Conservation (phyloP, 495 filamentous ascomycete species). For the Penicillium coffeae region DNA sequence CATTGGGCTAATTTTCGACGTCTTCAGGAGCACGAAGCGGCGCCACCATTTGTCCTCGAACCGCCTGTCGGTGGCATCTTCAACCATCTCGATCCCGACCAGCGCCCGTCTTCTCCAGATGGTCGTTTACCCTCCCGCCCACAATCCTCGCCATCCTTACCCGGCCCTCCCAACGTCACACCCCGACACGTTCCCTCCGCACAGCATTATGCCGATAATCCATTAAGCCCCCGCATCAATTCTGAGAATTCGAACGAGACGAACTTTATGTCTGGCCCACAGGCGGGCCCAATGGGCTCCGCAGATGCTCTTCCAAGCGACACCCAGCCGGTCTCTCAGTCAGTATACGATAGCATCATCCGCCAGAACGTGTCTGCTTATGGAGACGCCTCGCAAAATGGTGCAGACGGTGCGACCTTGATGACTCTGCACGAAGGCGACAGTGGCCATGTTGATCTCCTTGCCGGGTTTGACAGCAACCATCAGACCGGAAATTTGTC, state of each 20-base stretch:
- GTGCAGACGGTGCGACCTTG: slow-evolving; percentile 31
- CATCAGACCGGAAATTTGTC: slow-evolving; percentile 17
- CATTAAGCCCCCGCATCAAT: slow-evolving; percentile 4
- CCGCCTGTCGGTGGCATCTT: slow-evolving; percentile 9
- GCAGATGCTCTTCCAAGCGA: slow-evolving; percentile 37
- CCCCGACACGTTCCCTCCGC: not conserved
- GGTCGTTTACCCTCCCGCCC: not conserved
- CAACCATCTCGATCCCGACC: not conserved
- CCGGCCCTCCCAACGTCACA: not conserved
- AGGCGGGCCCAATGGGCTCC: slow-evolving; percentile 30
- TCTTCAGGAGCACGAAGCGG: slow-evolving; percentile 31
- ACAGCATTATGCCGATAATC: slow-evolving; percentile 17
- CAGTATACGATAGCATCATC: slow-evolving; percentile 47
- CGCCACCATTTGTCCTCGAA: slow-evolving; percentile 18
- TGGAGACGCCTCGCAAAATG: slow-evolving; percentile 14
- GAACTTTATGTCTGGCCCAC: slow-evolving; percentile 4
- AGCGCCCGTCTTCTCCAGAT: not conserved
- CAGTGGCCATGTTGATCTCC: slow-evolving; percentile 46
- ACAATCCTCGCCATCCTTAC: not conserved
- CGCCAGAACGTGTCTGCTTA: slow-evolving; percentile 32
- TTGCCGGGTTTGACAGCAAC: slow-evolving; percentile 36
- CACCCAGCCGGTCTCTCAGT: slow-evolving; percentile 53
- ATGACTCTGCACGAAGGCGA: slow-evolving; percentile 44
- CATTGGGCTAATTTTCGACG: slow-evolving; percentile 29
- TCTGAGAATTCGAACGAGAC: slow-evolving; percentile 5